These are phyloP conservation scores for Pythium pyrilobum DNA, from an alignment of 352 stramenopile genomes.

Conservation along the genomic window DNA sequence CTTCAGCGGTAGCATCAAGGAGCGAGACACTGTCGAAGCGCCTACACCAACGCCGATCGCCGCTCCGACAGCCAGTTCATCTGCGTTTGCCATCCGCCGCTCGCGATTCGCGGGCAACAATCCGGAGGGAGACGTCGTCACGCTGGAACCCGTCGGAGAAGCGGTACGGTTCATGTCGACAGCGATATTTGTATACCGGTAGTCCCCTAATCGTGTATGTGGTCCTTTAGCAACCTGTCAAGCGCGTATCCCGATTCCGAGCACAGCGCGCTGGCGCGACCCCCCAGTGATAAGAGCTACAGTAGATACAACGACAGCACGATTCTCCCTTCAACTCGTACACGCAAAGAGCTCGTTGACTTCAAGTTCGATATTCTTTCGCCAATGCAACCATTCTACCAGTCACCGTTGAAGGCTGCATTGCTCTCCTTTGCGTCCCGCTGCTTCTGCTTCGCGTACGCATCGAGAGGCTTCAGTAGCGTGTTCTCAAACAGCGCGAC, in stretches of 20 bases:
- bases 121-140: slow-evolving; percentile 58
- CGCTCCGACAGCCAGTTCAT: background rate
- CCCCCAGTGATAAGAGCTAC: background rate
- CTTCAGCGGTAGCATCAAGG: slow-evolving; percentile 71
- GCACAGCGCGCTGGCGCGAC: slow-evolving; percentile 31
- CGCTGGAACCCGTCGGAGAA: slow-evolving; percentile 69
- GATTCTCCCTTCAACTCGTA: background rate
- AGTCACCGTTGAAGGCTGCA: slow-evolving; percentile 76
- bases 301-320: background rate
- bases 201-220: no score
- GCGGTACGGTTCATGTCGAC: slow-evolving; percentile 34
- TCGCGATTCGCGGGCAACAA: slow-evolving; percentile 69
- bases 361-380: background rate
- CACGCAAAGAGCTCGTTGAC: background rate
- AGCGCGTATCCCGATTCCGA: slow-evolving; percentile 83
- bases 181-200: background rate
- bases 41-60: background rate
- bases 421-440: slow-evolving; percentile 57
- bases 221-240: slow-evolving; percentile 58
- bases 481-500: slow-evolving; percentile 67
- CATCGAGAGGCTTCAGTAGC: slow-evolving; percentile 66
- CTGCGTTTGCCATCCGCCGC: slow-evolving; percentile 20
- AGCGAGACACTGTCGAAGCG: slow-evolving; percentile 40
- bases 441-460: slow-evolving; percentile 64
- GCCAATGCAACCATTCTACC: slow-evolving; percentile 27